These are phyloP conservation scores for Aureobasidium sp. DNA, from an alignment of 2,329 filamentous ascomycete species.

Conservation along the genomic window DNA sequence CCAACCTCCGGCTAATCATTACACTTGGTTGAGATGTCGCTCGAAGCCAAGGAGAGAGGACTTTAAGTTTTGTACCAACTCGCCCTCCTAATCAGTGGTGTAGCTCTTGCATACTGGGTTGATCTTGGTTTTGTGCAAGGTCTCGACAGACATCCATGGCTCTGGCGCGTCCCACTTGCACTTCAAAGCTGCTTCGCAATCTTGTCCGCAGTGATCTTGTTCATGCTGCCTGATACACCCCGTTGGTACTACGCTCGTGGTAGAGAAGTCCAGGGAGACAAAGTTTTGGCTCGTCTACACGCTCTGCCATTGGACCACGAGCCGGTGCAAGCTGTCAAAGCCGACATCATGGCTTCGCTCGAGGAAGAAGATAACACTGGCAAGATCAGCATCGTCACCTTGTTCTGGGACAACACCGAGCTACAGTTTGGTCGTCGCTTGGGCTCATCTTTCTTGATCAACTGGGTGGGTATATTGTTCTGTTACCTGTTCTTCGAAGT, in stretches of 20 bases:
- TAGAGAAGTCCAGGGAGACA: constrained; percentile 14
- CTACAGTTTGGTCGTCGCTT: constrained; percentile 29
- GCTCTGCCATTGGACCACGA: constrained; percentile 15
- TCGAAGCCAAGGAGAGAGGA: constrained; percentile 21
- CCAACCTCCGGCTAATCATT: neutral
- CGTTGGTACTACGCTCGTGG: constrained; percentile 26
- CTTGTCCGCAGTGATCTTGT: constrained; percentile 21
- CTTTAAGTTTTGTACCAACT: constrained; percentile 23
- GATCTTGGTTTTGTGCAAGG: constrained; percentile 21
- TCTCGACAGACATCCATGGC: constrained; percentile 20
- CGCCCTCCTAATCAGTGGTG: constrained; percentile 20
- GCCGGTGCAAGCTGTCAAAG: constrained; percentile 18
- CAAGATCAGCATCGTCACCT: constrained; percentile 22
- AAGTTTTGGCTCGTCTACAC: constrained; percentile 16
- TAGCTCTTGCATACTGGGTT: constrained; percentile 24
- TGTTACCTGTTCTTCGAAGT: neutral
- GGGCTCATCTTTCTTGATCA: constrained; percentile 30
- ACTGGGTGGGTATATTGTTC: constrained; percentile 13
- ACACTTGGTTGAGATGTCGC: constrained; percentile 22
- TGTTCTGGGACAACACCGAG: constrained; percentile 30
- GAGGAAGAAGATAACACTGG: constrained; percentile 22
- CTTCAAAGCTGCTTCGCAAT: constrained; percentile 26
- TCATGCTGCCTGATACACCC: constrained; percentile 25
- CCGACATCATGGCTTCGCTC: constrained; percentile 23
- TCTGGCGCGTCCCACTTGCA: constrained; percentile 28